Conservation (phyloP, 2,329 filamentous ascomycete species). For the Fusarium nanum region DNA sequence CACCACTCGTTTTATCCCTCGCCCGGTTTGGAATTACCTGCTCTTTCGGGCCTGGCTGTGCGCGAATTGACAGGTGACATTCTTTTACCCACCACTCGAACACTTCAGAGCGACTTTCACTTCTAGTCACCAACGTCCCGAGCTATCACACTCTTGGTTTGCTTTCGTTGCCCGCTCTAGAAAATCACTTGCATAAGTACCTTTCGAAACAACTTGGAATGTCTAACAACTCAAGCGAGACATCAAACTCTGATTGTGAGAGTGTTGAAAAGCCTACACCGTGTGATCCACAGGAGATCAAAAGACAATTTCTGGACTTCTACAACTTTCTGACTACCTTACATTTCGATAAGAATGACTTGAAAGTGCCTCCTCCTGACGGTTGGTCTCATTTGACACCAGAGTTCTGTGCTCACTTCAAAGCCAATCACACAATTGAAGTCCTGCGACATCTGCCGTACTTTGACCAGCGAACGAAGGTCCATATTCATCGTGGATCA, state of each 20-base stretch:
- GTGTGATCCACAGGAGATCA: neutral
- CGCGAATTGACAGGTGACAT: no score
- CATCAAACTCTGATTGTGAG: neutral
- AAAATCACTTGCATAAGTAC: no score
- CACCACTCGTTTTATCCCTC: no score
- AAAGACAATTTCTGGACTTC: neutral
- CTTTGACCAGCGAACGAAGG: neutral
- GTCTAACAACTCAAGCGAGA: neutral
- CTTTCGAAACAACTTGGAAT: neutral
- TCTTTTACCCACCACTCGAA: no score
- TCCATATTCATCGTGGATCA: neutral
- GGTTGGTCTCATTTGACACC: neutral
- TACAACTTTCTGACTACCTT: neutral
- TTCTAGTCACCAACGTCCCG: no score
- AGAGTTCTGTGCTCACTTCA: neutral
- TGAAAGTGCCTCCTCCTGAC: neutral
- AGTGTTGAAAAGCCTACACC: neutral
- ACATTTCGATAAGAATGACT: neutral
- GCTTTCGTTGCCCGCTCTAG: no score
- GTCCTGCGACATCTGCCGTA: neutral
- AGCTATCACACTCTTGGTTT: no score
- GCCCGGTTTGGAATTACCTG: no score
- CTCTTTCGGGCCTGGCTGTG: no score
- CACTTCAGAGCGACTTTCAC: no score
- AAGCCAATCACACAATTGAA: neutral